Percentiles rank a stretch among this genome's conserved stretches.
phyloP scores from a whole-genome alignment of 202 grass and related monocot genomes.

The Setaria viridis region DNA sequence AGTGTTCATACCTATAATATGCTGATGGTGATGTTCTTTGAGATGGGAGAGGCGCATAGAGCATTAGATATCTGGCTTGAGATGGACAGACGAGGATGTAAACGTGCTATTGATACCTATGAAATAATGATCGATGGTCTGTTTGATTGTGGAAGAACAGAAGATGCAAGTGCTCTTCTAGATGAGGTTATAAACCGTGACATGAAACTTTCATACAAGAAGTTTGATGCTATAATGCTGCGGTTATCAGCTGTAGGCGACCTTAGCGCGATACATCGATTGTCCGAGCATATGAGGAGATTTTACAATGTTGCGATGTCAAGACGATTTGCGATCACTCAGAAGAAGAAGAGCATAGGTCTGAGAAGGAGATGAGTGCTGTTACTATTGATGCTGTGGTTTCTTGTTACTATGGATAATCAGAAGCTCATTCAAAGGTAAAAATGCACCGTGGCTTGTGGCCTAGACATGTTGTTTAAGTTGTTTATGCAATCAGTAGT shows the following conservation, averaged over 20 bases:
- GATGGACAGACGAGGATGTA: constrained; percentile 77
- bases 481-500: neutral
- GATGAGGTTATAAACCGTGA: constrained; percentile 76
- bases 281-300: constrained; percentile 92
- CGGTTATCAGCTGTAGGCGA: constrained; percentile 72
- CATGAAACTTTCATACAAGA: constrained; percentile 78
- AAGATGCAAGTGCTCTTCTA: constrained; percentile 70
- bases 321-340: constrained; percentile 75
- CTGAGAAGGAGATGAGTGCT: constrained; percentile 61
- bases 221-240: constrained; percentile 82
- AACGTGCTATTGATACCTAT: constrained; percentile 72
- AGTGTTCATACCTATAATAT: constrained; percentile 97
- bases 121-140: constrained; percentile 89
- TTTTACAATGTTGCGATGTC: constrained; percentile 96
- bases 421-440: constrained; percentile 34
- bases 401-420: constrained; percentile 1
- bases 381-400: neutral
- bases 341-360: constrained; percentile 92
- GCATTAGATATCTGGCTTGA: constrained; percentile 81
- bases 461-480: neutral
- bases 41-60: constrained; percentile 68
- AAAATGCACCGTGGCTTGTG: constrained; percentile 13
- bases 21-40: constrained; percentile 90
- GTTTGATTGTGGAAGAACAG: constrained; percentile 68
- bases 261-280: constrained; percentile 70